Base-by-base conservation (phyloP, 352 stramenopile genomes). In the Phytophthora chlamydospora region DNA sequence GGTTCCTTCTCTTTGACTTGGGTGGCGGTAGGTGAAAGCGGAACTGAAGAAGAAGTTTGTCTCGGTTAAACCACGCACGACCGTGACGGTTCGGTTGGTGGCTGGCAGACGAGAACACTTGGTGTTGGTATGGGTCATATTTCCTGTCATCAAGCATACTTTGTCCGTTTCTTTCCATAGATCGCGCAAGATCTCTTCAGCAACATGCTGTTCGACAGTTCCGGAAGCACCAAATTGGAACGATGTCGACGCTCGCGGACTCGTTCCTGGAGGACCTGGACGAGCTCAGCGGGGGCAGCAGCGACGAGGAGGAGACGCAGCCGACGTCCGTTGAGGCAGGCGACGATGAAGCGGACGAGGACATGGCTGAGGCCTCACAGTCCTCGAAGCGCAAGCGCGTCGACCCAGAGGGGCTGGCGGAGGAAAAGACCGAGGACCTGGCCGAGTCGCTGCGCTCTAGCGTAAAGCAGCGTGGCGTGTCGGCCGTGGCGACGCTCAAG, bases 261-360 rank as follows among this genome's bases (percentile, higher is more conserved):
- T 95, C 88, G 31, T 97, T 97, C 66, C 70, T 97, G 14, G 89
- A 95, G 59, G 89, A 97, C 68, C 72, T 97, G 36, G 89, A 97
- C 60, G 85, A 96, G 56, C 85, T 97, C 27, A 93, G 88, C 61
- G 87, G 80, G 8, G 81, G 78, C 14, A 93, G 85, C 64, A 86
- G 83, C 56, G 80, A 82, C 17, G 89, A 96, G 59, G 78, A 80
- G 10, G 78, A 92, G 60, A 47, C 64, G 14, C 17, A 56, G 35
- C 29, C 34, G 35, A 34, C 17, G 46, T 34, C 17, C 4, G 62
- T 54, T 10, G 54, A 67, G 3, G 55, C 46, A 29, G 58, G 62
- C 7, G 47, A 52, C 35, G 54, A 72, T 59, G 53, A 62, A 17
- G 55, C 8, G 4, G 58, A 71, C 46, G 58, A 63, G 17, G 7